These are phyloP conservation scores for Kregervanrija delftensis DNA, from an alignment of 805 yeast genomes.

Conservation along the genomic window DNA sequence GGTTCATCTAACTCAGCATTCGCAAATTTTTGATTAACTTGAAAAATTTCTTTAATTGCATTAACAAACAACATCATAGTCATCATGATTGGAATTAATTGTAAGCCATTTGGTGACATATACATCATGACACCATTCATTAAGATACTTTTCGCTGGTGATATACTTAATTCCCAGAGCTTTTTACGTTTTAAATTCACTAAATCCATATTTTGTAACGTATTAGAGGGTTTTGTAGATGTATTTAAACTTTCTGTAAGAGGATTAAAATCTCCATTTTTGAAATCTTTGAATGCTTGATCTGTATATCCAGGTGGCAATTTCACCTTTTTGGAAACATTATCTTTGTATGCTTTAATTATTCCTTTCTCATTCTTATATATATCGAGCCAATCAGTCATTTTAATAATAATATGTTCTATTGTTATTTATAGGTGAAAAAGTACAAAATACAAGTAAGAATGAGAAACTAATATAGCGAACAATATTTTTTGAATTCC, in stretches of 20 bases:
- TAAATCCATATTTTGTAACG: slow-evolving; percentile 12
- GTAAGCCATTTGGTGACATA: slow-evolving; percentile 87
- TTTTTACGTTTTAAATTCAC: slow-evolving; percentile 46
- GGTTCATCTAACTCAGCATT: slow-evolving; percentile 14
- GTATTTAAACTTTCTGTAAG: not conserved
- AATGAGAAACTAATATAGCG: no score
- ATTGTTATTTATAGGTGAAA: no score
- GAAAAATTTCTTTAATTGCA: slow-evolving; percentile 66
- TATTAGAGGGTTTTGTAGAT: no score
- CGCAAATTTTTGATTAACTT: slow-evolving; percentile 49
- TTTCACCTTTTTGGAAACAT: slow-evolving; percentile 3
- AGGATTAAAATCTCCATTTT: slow-evolving; percentile 6
- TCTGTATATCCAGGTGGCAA: slow-evolving; percentile 18
- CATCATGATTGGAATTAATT: slow-evolving; percentile 87
- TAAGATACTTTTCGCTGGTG: slow-evolving; percentile 80
- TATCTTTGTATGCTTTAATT: not conserved
- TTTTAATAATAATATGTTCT: not conserved
- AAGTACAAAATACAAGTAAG: no score
- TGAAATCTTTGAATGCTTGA: slow-evolving; percentile 4
- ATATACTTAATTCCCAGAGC: slow-evolving; percentile 81
- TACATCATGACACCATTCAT: slow-evolving; percentile 87
- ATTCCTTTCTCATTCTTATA: slow-evolving; percentile 6
- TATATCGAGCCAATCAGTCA: slow-evolving; percentile 7
- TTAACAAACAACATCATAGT: slow-evolving; percentile 74
- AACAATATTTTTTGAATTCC: no score